phyloP scores from a whole-genome alignment of 352 stramenopile genomes.

The Phytophthora lateralis region DNA sequence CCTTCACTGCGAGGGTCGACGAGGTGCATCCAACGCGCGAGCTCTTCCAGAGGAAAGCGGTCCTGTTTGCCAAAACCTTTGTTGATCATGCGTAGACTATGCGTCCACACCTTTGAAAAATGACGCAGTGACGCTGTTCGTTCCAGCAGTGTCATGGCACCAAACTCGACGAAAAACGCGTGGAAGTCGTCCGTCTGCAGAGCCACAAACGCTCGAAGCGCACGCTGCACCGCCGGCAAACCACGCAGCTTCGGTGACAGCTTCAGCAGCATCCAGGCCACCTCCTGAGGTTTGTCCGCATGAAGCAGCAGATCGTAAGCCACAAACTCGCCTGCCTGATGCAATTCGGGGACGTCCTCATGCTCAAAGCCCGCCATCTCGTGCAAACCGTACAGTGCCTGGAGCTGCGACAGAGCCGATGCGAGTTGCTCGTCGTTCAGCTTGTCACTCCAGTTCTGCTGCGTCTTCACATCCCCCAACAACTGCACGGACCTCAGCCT shows the following conservation, averaged over 20 bases:
- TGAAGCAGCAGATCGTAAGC: slow-evolving; percentile 68
- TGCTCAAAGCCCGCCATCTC: slow-evolving; percentile 14
- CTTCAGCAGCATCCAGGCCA: slow-evolving; percentile 50
- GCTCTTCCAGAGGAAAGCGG: slow-evolving; percentile 46
- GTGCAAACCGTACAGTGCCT: slow-evolving; percentile 39
- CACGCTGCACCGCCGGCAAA: slow-evolving; percentile 34
- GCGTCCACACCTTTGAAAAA: slow-evolving; percentile 42
- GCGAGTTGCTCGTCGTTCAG: slow-evolving; percentile 74
- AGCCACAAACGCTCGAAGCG: slow-evolving; percentile 57
- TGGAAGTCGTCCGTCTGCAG: slow-evolving; percentile 55
- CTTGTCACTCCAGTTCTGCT: slow-evolving; percentile 64
- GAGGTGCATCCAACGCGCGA: slow-evolving; percentile 43
- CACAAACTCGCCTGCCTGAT: slow-evolving; percentile 47
- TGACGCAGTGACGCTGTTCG: slow-evolving; percentile 47
- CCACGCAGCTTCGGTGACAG: slow-evolving; percentile 25
- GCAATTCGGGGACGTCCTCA: slow-evolving; percentile 15
- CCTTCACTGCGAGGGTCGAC: slow-evolving; percentile 9
- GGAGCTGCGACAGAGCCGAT: slow-evolving; percentile 63
- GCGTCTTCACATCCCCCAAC: slow-evolving; percentile 16
- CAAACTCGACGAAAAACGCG: slow-evolving; percentile 35
- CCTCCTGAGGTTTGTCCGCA: slow-evolving; percentile 44
- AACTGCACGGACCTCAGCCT: slow-evolving; percentile 46
- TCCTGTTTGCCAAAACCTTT: slow-evolving; percentile 70
- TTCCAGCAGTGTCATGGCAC: slow-evolving; percentile 46
- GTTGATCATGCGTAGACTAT: slow-evolving; percentile 53